phyloP scores from a whole-genome alignment of 228 moss, liverwort and hornwort genomes.

The Sphagnum fallax region DNA sequence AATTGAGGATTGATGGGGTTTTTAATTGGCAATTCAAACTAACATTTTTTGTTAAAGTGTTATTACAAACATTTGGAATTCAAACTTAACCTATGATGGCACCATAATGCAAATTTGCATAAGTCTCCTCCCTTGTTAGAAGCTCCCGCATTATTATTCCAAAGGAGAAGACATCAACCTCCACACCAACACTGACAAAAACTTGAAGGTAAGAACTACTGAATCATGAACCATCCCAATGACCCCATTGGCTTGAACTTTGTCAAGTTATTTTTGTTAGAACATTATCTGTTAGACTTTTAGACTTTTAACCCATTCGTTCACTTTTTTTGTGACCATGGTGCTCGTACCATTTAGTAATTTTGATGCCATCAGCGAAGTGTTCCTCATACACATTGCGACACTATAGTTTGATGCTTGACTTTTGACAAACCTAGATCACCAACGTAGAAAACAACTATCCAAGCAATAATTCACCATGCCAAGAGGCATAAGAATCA shows the following conservation, averaged over 20 bases:
- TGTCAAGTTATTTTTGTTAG: too few species aligned
- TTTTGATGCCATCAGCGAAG: slow-evolving; percentile 98
- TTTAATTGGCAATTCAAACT: too few species aligned
- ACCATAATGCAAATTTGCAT: slow-evolving; percentile 96
- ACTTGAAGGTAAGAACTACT: neutral
- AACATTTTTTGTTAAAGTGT: too few species aligned
- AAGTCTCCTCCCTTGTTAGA: slow-evolving; percentile 92
- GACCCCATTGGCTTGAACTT: too few species aligned
- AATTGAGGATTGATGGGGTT: too few species aligned
- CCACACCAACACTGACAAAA: neutral
- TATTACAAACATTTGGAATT: too few species aligned
- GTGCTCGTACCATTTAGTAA: slow-evolving; percentile 83
- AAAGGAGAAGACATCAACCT: slow-evolving; percentile 97
- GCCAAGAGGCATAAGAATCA: too few species aligned
- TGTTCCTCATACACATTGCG: slow-evolving; percentile 95
- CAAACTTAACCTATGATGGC: slow-evolving; percentile 71
- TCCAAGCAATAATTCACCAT: too few species aligned
- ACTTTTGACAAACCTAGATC: slow-evolving; percentile 96
- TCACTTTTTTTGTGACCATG: slow-evolving; percentile 91
- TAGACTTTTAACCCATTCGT: neutral
- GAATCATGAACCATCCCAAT: too few species aligned
- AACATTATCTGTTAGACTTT: too few species aligned
- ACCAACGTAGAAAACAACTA: slow-evolving; percentile 49
- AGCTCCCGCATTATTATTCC: slow-evolving; percentile 99
- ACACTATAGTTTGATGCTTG: slow-evolving; percentile 99